Evolutionary conservation across 495 filamentous ascomycete species (phyloP), one percentile per base, ranked within the genome.

Genomic region (Penicillium herquei): DNA sequence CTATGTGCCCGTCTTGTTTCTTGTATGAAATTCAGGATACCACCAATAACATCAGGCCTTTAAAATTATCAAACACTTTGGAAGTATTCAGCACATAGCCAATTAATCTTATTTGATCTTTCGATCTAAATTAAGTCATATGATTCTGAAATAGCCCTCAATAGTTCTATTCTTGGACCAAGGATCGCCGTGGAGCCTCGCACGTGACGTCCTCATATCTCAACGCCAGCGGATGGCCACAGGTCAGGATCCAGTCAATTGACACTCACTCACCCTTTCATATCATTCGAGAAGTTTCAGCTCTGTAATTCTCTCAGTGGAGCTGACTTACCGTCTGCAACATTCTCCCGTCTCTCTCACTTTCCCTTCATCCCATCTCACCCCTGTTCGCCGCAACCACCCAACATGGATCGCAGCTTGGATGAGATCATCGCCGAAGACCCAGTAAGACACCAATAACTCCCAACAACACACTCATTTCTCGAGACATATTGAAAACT

Each of bases 371-470:
- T 53, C 17, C 37, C 11, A 26, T 5, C 34, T 26, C 39, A 33
- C 51, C 31, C 11, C 37, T 18, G 12, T 41, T 18, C 46, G 31
- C 33, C 14, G 35, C 14, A 21, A 39, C 8, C 17, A 11, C 26
- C 31, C 62, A 74, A 61, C 42, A 91, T 94, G 84, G 90, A 94
- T 72, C 87, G 87, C 67, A 87, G 85, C 66, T 80, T 94, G 44
- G 90, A 93, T 70, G 90, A 94, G 69, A 89, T 91, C 63, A 90
- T 94, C 59, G 83, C 83, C 55, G 90, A 91, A 65, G 87, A 87
- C 63, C 82, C 87, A 76, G 88, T 90, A 87, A 66, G 32, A 44
- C 21, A 34, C 16, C 31, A 21, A 47, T 18, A 10, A 18, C 33
- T 13, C 39, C 13, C 37, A 44, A 46, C 47, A 12, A 13, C n/a